These are phyloP conservation scores for Coriaria nepalensis DNA, from an alignment of 306 rosid species.

Conservation along the genomic window DNA sequence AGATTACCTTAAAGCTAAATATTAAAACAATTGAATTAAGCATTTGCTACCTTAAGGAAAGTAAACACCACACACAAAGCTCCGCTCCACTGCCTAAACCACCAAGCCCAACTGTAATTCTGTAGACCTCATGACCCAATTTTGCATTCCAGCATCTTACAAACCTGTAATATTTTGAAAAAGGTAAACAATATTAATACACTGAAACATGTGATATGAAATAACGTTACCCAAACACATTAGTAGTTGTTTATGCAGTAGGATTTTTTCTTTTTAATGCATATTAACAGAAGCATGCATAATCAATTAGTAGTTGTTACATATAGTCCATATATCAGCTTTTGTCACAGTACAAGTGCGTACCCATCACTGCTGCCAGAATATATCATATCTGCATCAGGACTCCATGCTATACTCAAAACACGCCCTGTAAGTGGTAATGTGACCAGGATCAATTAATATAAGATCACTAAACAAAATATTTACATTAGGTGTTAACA, in stretches of 20 bases:
- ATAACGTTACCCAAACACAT: background rate
- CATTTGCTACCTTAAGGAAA: conserved; percentile 53
- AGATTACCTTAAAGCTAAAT: conserved; percentile 3
- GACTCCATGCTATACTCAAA: conserved; percentile 82
- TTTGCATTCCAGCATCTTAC: conserved; percentile 76
- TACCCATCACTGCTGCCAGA: conserved; percentile 96
- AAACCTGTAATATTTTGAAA: conserved; percentile 24
- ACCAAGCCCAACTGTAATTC: conserved; percentile 85
- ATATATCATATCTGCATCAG: conserved; percentile 55
- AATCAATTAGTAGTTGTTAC: no score
- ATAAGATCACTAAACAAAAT: conserved; percentile 2
- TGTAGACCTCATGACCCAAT: conserved; percentile 50
- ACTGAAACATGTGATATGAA: background rate
- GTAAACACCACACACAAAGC: conserved; percentile 79
- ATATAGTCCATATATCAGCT: no score
- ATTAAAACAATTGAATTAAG: conserved; percentile 4
- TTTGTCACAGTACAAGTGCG: conserved; percentile 9
- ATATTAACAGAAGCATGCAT: no score
- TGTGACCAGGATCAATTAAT: conserved; percentile 6
- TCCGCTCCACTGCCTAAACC: conserved; percentile 61
- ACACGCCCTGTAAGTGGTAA: conserved; percentile 47
- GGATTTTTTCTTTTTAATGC: no score
- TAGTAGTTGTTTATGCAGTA: background rate
- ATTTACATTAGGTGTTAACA: background rate
- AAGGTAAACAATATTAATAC: conserved; percentile 1